Base-by-base conservation (phyloP, 805 yeast species). In the Peterozyma toletana region DNA sequence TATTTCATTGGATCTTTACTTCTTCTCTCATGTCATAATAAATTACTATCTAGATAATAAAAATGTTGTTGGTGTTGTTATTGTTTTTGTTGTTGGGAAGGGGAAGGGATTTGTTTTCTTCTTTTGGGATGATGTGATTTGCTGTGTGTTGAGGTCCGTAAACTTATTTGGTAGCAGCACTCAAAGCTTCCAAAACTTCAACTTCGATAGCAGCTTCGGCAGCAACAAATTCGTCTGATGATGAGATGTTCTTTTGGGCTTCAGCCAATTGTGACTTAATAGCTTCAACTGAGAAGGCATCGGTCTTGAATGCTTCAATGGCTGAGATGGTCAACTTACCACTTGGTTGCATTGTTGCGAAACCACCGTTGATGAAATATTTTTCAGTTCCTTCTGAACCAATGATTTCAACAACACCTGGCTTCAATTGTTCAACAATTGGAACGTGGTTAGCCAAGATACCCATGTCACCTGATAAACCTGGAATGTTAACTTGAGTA, bases 391-490 rank as follows among this genome's bases (percentile, higher is more conserved):
- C 74, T 45, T 84, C 67, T 60, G 80, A 76, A 67, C 87, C 91
- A 54, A 87, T 83, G 62, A 93, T 80, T 68, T 90, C 96, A 58
- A 93, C 84, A 50, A 93, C 77, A 68, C 99, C 99, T 57, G 99
- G 96, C 62, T 82, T 78, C 65, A 93, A 81, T 77, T 93, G 96
- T 73, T 93, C 98, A 52, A 91, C 88, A 58, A 86, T 80, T 59
- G 99, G 98, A 60, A 93, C 96, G 80, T 93, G 99, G 74, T 87
- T 84, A 57, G 98, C 96, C 63, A 93, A 74, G 53, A 93, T 79
- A 86, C 99, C 99, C 69, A 91, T 79, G 63, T 86, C 95, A 66
- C 99, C 99, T 54, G 93, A 82, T 59, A 83, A 76, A 52, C 96
- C 95, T 61, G 99, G 99, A 55, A 93, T 75, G 73, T 93, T 93